Base-by-base conservation (phyloP, 352 stramenopile genomes). In the Globisporangium lucens region DNA sequence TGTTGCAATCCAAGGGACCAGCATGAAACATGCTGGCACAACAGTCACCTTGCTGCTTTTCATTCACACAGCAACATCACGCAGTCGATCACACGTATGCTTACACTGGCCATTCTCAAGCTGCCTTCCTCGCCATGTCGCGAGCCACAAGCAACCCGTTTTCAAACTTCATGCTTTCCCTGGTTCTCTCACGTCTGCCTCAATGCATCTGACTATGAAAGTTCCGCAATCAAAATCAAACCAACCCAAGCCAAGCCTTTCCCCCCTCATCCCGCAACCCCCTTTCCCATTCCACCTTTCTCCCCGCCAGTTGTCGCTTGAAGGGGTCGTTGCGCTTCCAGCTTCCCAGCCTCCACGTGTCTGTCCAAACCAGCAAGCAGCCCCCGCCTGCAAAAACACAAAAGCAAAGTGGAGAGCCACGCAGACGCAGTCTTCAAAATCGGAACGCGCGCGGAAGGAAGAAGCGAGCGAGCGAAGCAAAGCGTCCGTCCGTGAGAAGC, bases 301-400 rank as follows among this genome's bases (percentile, higher is more conserved):
- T 51, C 43, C 7, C 7, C 43, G 3, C 17, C 17, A 56, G 61
- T 66, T 66, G 41, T 30, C 33, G 4, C 13, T 66, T 66, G 9
- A 66, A 46, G 61, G 61, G 29, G 22, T 64, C 36, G 47, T 56
- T 64, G 55, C 43, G 29, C 43, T 24, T 51, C 43, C 43, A 51
- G 43, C 43, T 49, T 49, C 13, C 43, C 43, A 51, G 30, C 33
- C 56, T 68, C 64, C 64, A 69, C 64, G 64, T 69, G 64, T 47
- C 64, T 63, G 38, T 36, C 30, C 38, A 9, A 53, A 22, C n/a
- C 33, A 9, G 20, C 33, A 33, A 33, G 27, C 13, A 60, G 55
- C 55, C 29, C 55, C 30, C 30, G 6, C 22, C 30, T 24, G 30
- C 30, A 4, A 36, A 38, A 22, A 27, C 24, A 27, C 24, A 47